Base-by-base conservation (phyloP, 768 basidiomycete species). In the Boletellus ananiceps region DNA sequence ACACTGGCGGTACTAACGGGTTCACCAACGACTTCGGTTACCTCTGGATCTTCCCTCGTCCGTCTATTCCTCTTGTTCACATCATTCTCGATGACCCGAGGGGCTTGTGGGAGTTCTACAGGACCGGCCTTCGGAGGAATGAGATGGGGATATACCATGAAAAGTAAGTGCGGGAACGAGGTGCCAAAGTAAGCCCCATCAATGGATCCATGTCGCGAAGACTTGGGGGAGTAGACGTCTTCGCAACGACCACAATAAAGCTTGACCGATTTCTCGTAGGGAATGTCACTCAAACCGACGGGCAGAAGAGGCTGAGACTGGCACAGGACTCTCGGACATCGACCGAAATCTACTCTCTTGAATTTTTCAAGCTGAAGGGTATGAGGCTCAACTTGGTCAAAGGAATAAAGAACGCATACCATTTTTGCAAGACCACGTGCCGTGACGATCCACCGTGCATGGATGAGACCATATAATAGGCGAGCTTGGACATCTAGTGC, bases 111-210 rank as follows among this genome's bases (percentile, higher is more conserved):
- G 2, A 70, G 58, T 32, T 77, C 76, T 12, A 69, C 63, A 0
- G 82, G 77, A 8, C 78, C 77, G 27, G 72, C 77, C 70, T 96
- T 97, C 27, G 84, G 80, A 18, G 95, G 92, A 37, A 96, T 86
- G 56, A 97, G 82, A 40, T 85, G 82, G 0, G 96, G 94, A 68
- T 98, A 97, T 32, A 97, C 93, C 75, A 98, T 91, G 74, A 94
- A 96, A 41, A 97, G 75, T 47, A 99, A 83, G 66, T 97, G 95
- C 0, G 94, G 93, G 75, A 98, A 97, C 1, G 94, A 96, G 0
- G 93, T 95, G 52, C 96, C 96, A 59, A 99, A 99, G 71, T 95
- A 99, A 2, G 96, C 96, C 25, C 96, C 95, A 65, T 99, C 96
- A 64, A 99, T 97, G 33, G 88, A 87, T 42, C 95, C 95, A 67